Evolutionary conservation across 2,329 filamentous ascomycete species (phyloP), one percentile per base, ranked within the genome.

Genomic region (Clarireedia monteithiana): DNA sequence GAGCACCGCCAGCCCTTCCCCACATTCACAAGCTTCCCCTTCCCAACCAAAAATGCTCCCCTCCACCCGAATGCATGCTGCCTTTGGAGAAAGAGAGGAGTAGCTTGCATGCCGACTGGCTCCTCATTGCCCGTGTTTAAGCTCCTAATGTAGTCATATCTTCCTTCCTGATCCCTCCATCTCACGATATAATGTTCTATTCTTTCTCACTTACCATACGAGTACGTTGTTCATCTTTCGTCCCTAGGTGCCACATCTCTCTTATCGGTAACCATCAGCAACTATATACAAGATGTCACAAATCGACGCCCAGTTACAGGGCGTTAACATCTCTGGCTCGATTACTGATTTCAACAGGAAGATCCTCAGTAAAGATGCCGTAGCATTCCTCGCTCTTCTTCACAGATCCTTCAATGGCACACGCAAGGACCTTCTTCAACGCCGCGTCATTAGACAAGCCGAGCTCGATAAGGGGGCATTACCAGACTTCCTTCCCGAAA

Each of bases 401-500:
- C 94, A 99, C 77, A 87, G 92, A 70, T 90, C 91, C 62, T 97
- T 97, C 81, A 95, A 97, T 73, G 76, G 73, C 62, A 92, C 86
- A 55, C 89, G 94, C 74, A 96, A 96, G 79, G 78, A 81, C 49
- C 84, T 99, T 45, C 83, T 99, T 54, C 86, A 96, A 75, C 85
- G 91, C 68, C 89, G 94, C 67, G 82, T 87, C 66, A 77, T 86
- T 64, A 88, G 92, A 69, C 94, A 97, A 77, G 86, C 88, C 64
- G 91, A 96, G 81, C 84, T 97, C 61, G 92, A 97, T 77, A 87
- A 86, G 71, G 94, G 94, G 64, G 75, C 83, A 54, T 80, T 96
- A 46, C 91, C 91, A 60, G 91, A 97, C 74, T 97, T 99, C 78
- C 82, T 97, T 53, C 89, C 91, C 58, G 90, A 97, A 81, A 97